Evolutionary conservation across 1,284 basidiomycete genomes (phyloP).

Genomic region (Ceratobasidium theobromae): DNA sequence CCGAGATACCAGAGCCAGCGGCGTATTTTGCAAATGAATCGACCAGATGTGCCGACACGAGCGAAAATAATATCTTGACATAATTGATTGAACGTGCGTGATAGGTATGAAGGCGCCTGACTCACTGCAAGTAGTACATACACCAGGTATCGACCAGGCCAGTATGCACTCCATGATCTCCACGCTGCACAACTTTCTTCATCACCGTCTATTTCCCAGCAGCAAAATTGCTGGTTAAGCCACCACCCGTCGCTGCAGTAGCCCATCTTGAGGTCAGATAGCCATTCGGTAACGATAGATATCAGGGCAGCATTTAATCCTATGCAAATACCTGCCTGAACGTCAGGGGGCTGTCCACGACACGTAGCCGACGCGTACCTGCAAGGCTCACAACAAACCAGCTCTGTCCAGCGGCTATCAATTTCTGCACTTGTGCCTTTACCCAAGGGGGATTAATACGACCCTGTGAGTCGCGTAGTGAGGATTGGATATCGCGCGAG

Average conservation of each 20-base stretch:
- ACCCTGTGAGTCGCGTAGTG: slow-evolving; percentile 55
- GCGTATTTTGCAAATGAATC: slow-evolving; percentile 89
- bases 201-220: slow-evolving; percentile 82
- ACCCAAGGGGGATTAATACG: slow-evolving; percentile 57
- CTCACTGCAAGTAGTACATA: slow-evolving; percentile 89
- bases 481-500: slow-evolving; percentile 51
- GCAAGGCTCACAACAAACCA: slow-evolving; percentile 83
- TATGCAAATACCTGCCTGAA: slow-evolving; percentile 76
- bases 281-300: slow-evolving; percentile 96
- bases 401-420: slow-evolving; percentile 55
- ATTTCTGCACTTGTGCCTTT: slow-evolving; percentile 61
- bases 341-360: not conserved
- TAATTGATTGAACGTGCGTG: slow-evolving; percentile 25
- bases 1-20: slow-evolving; percentile 96
- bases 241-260: slow-evolving; percentile 98
- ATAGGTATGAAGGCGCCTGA: slow-evolving; percentile 34
- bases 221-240: slow-evolving; percentile 97
- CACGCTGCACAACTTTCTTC: slow-evolving; percentile 88
- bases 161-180: slow-evolving; percentile 85
- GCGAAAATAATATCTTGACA: slow-evolving; percentile 71
- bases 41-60: slow-evolving; percentile 85
- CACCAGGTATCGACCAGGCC: slow-evolving; percentile 74
- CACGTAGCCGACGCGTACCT: slow-evolving; percentile 56
- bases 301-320: slow-evolving; percentile 93
- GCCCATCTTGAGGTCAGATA: slow-evolving; percentile 84